Evolutionary conservation across 345 rosid species (phyloP).

Genomic region (Arabidopsis suecica): DNA sequence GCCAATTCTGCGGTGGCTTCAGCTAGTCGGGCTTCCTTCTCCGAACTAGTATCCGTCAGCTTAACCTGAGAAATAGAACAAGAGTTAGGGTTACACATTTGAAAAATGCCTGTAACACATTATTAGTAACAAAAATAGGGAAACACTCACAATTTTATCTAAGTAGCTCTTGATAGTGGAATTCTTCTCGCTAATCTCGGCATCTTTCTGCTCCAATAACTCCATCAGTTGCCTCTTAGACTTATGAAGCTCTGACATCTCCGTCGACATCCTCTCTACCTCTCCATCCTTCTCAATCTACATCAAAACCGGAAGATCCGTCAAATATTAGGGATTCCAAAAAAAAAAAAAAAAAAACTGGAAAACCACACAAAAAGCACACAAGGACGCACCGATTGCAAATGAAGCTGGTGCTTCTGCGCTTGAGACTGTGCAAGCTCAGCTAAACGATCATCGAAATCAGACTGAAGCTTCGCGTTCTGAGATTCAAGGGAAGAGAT

Average conservation of each 20-base stretch:
- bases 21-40: slow-evolving; percentile 69
- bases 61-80: slow-evolving; percentile 54
- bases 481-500: slow-evolving; percentile 68
- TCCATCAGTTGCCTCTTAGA: slow-evolving; percentile 88
- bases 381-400: slow-evolving; percentile 57
- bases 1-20: slow-evolving; percentile 73
- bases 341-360: too few relatives aligned
- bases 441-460: slow-evolving; percentile 62
- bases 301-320: neutral
- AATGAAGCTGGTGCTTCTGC: slow-evolving; percentile 82
- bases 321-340: neutral
- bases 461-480: slow-evolving; percentile 68
- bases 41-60: slow-evolving; percentile 67
- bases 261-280: slow-evolving; percentile 69
- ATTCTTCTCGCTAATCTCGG: slow-evolving; percentile 79
- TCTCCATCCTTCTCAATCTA: slow-evolving; percentile 90
- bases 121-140: slow-evolving; percentile 4
- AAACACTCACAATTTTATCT: slow-evolving; percentile 72
- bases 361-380: too few relatives aligned
- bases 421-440: slow-evolving; percentile 78
- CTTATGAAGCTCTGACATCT: slow-evolving; percentile 75
- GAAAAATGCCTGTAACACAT: neutral
- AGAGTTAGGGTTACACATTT: slow-evolving; percentile 10
- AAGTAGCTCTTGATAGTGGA: slow-evolving; percentile 69
- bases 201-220: slow-evolving; percentile 82